phyloP scores from a whole-genome alignment of 345 rosid species.

The Triadica sebifera region DNA sequence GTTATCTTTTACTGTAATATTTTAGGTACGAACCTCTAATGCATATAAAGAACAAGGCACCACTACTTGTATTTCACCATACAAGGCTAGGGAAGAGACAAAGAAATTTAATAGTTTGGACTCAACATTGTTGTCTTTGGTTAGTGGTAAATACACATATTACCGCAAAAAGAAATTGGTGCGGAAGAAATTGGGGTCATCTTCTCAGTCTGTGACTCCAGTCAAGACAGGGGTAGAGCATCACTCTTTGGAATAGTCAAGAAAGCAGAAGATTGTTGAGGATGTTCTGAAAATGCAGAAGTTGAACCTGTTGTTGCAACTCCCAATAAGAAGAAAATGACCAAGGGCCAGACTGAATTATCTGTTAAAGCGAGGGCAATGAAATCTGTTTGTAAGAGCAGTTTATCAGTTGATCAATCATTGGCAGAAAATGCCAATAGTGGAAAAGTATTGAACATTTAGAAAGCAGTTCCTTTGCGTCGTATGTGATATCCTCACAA shows the following conservation, averaged over 20 bases:
- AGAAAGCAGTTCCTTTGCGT: constrained; percentile 30
- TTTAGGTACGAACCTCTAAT: constrained; percentile 34
- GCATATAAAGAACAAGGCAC: constrained; percentile 14
- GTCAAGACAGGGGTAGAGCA: constrained; percentile 25
- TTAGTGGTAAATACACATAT: constrained; percentile 49
- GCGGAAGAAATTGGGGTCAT: constrained; percentile 39
- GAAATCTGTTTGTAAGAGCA: constrained; percentile 31
- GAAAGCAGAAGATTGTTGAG: constrained; percentile 28
- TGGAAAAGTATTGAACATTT: constrained; percentile 33
- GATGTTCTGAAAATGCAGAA: constrained; percentile 23
- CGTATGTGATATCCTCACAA: constrained; percentile 37
- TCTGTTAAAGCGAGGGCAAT: constrained; percentile 29
- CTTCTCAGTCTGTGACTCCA: constrained; percentile 29
- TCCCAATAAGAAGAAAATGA: constrained; percentile 36
- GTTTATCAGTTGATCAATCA: constrained; percentile 23
- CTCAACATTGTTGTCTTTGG: constrained; percentile 22
- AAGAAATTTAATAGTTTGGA: constrained; percentile 23
- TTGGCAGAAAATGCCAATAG: constrained; percentile 34
- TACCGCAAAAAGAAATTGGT: constrained; percentile 47
- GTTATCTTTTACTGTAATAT: constrained; percentile 2
- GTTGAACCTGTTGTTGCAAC: constrained; percentile 22
- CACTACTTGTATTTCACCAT: constrained; percentile 6
- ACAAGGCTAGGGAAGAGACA: constrained; percentile 23
- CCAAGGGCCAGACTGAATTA: constrained; percentile 33
- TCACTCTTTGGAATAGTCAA: constrained; percentile 35